Evolutionary conservation across 2,329 filamentous ascomycete genomes (phyloP), one percentile per base, ranked within the genome.

Genomic region (Phyllosticta citriasiana): DNA sequence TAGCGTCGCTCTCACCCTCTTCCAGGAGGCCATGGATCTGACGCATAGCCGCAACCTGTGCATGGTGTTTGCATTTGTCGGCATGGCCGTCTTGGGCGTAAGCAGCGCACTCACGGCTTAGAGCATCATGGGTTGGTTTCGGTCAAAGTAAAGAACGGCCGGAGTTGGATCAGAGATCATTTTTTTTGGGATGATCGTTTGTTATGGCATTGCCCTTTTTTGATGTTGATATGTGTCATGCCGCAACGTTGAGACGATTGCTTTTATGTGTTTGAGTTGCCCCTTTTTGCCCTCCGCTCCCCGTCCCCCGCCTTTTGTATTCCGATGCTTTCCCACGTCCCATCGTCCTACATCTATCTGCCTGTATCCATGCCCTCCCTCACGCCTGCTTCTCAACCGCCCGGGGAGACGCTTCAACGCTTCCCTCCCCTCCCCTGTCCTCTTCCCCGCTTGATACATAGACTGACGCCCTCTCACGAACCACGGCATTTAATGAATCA

Each of bases 1-100:
- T 27, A 94, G 88, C 67, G 94, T 99, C 30, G 91, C 88, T 2
- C 75, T 99, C 70, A 89, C 95, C 75, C 78, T 99, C 6, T 93
- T 97, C 69, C 87, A 88, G 3, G 92, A 99, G 78, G 88, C 88
- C 66, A 73, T 96, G 70, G 88, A 87, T 62, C 75, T 97, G 70
- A 92, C 90, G 66, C 91, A 95, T 76, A 87, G 87, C 69, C 81
- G 87, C 64, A 85, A 86, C 63, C 70, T 94, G 69, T 92, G 88
- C 74, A 89, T 91, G 69, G 79, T 84, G 25, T 92, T 90, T 77
- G 90, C 86, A 7, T 94, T 95, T 76, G 69, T 88, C 25, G 89
- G 94, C 1, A 97, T 97, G 92, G 85, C 85, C 0, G 77, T 97
- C 62, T 78, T 99, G 76, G 93, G 92, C 0, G 66, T 94, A 58